Evolutionary conservation across 1,284 basidiomycete genomes (phyloP).

Genomic region (Flammula alnicola): DNA sequence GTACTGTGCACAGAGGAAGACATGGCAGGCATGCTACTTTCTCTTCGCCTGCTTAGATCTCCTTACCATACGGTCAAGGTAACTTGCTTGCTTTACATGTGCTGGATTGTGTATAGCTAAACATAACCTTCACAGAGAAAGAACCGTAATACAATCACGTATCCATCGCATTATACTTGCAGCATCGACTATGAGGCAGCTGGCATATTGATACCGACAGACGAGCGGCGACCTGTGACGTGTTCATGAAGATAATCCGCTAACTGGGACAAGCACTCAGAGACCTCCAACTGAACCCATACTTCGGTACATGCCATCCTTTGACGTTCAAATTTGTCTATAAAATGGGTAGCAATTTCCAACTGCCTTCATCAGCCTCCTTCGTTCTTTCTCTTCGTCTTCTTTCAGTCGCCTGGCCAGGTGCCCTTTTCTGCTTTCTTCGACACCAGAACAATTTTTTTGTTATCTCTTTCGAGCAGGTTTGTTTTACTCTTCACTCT

Average conservation of each 20-base stretch:
- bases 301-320: too few relatives aligned
- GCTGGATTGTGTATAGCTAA: too few relatives aligned
- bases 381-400: constrained; percentile 12
- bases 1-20: too few relatives aligned
- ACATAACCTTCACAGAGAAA: too few relatives aligned
- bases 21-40: too few relatives aligned
- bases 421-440: constrained; percentile 16
- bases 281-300: neutral
- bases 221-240: constrained; percentile 10
- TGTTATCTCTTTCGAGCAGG: constrained; percentile 15
- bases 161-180: too few relatives aligned
- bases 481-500: neutral
- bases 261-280: neutral
- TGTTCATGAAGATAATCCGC: neutral
- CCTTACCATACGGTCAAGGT: too few relatives aligned
- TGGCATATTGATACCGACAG: constrained; percentile 8
- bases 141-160: too few relatives aligned
- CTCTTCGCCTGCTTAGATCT: too few relatives aligned
- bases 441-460: constrained; percentile 8
- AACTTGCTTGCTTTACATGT: too few relatives aligned
- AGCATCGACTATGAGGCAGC: neutral
- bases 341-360: constrained; percentile 6
- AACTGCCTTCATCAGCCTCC: constrained; percentile 4
- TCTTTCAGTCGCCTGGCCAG: constrained; percentile 13
- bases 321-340: constrained; percentile 5